Conservation (phyloP, 345 rosid genomes). For the Arabis alpina region DNA sequence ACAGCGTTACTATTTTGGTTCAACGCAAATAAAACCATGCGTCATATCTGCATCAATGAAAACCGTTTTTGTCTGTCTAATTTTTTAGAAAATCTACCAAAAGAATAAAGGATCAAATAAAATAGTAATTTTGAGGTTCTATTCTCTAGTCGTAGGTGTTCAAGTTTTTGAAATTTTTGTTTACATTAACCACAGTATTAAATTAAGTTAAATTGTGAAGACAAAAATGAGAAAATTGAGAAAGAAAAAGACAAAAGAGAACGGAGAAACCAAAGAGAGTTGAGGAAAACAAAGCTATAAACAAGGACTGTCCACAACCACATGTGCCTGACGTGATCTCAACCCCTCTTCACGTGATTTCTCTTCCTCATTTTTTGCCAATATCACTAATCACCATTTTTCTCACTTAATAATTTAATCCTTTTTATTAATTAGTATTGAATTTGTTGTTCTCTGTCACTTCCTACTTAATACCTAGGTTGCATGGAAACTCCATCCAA, state of each 20-base stretch:
- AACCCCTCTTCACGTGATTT: constrained; percentile 42
- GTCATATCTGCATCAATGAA: constrained; percentile 7
- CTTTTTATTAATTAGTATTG: not conserved
- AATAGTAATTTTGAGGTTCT: not conserved
- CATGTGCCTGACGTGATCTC: constrained; percentile 44
- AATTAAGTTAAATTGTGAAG: not conserved
- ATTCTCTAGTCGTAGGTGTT: not conserved
- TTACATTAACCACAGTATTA: too few species aligned
- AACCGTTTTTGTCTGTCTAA: not conserved
- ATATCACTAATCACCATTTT: constrained; percentile 14
- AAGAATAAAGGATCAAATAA: not conserved
- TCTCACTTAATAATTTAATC: constrained; percentile 14
- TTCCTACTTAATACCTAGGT: too few species aligned
- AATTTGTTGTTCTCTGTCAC: constrained; percentile 5
- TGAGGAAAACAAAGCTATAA: constrained; percentile 8
- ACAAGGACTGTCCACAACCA: constrained; percentile 31
- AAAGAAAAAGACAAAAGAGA: constrained; percentile 33
- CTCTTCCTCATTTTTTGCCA: constrained; percentile 1
- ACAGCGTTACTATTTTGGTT: too few species aligned
- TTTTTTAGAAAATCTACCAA: not conserved
- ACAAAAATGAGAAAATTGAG: not conserved
- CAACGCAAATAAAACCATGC: not conserved
- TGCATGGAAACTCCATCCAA: too few species aligned
- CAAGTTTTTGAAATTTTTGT: too few species aligned
- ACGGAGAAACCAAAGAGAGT: constrained; percentile 47